A percentile compares a stretch with the other conserved stretches of the same genome.
phyloP scores from a whole-genome alignment of 495 filamentous ascomycete genomes.

The Penicillium argentinense region DNA sequence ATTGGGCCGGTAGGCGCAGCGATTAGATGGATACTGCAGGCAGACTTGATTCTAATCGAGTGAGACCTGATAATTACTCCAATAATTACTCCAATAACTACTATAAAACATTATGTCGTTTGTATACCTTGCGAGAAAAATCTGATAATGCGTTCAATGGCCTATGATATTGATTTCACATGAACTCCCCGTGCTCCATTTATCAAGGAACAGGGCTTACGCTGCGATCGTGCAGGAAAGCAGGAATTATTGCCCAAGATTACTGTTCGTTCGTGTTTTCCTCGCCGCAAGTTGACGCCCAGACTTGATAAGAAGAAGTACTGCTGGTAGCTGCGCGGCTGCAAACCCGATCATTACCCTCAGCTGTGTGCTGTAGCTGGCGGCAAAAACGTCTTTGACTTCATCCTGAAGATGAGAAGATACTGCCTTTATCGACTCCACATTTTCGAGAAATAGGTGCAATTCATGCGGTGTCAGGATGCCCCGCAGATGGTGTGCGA shows the following conservation, averaged over 20 bases:
- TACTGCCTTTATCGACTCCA: conserved; percentile 10
- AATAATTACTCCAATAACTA: too few species aligned
- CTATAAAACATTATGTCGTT: too few species aligned
- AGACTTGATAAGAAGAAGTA: conserved; percentile 18
- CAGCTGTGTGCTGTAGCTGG: conserved; percentile 25
- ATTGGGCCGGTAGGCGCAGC: too few species aligned
- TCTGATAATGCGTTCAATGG: too few species aligned
- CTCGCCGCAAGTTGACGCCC: conserved; percentile 20
- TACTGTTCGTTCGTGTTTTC: neutral
- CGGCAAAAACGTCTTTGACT: conserved; percentile 19
- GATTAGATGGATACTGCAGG: too few species aligned
- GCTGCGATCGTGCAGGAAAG: too few species aligned
- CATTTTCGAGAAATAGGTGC: conserved; percentile 26
- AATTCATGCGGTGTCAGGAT: conserved; percentile 20
- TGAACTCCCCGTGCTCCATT: too few species aligned
- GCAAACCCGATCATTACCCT: conserved; percentile 35
- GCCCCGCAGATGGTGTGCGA: conserved; percentile 20
- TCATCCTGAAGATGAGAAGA: conserved; percentile 10
- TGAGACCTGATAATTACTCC: too few species aligned
- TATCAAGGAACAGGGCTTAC: too few species aligned
- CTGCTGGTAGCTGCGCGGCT: conserved; percentile 22
- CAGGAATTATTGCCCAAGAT: neutral
- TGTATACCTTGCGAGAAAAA: too few species aligned
- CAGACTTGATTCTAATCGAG: too few species aligned
- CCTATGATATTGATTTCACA: too few species aligned